These are phyloP conservation scores for Verticillium nubilum DNA, from an alignment of 2,329 filamentous ascomycete species.

Conservation along the genomic window DNA sequence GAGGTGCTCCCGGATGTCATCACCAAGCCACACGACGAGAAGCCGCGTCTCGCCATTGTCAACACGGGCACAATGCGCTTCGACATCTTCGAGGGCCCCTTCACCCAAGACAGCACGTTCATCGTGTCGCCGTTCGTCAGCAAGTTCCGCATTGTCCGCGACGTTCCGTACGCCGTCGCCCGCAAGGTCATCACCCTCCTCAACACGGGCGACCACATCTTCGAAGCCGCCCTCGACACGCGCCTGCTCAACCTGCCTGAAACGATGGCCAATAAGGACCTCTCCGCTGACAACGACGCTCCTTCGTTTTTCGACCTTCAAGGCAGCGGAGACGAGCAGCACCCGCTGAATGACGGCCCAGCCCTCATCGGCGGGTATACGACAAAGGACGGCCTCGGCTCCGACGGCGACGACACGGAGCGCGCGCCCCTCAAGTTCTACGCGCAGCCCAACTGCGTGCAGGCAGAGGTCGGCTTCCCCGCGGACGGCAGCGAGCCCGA, in stretches of 20 bases:
- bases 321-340: constrained; percentile 20
- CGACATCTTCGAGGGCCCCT: constrained; percentile 88
- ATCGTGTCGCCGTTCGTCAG: constrained; percentile 86
- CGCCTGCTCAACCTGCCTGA: constrained; percentile 47
- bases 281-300: constrained; percentile 14
- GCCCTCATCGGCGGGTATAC: constrained; percentile 69
- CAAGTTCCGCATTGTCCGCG: constrained; percentile 67
- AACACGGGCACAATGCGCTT: constrained; percentile 94
- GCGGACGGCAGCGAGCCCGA: constrained; percentile 49
- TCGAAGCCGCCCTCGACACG: constrained; percentile 32
- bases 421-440: constrained; percentile 73
- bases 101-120: constrained; percentile 82
- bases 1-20: constrained; percentile 67
- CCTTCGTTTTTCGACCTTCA: constrained; percentile 23
- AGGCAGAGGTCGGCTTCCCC: constrained; percentile 61
- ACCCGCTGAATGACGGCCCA: constrained; percentile 25
- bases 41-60: constrained; percentile 65
- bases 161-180: constrained; percentile 75
- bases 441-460: constrained; percentile 76
- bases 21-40: constrained; percentile 47
- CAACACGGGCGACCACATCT: constrained; percentile 49
- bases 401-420: constrained; percentile 84
- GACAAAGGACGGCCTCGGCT: constrained; percentile 76
- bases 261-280: constrained; percentile 21
- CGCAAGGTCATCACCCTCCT: constrained; percentile 58